These are phyloP conservation scores for Pholiota conissans DNA, from an alignment of 768 basidiomycete genomes.

Conservation along the genomic window DNA sequence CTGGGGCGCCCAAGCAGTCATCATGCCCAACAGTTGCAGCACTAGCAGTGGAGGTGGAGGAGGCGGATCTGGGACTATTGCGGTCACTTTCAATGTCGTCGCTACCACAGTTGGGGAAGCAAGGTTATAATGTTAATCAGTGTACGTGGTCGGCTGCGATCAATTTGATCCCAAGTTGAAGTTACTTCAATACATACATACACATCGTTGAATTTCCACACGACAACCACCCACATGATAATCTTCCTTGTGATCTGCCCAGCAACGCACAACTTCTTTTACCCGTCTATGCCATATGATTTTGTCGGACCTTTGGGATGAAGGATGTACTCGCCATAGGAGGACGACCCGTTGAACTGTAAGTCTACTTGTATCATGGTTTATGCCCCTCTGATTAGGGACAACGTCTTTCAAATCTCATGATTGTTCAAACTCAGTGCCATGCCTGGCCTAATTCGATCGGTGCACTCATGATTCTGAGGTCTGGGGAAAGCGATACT, in stretches of 20 bases:
- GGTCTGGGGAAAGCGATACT: background rate
- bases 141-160: no score
- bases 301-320: background rate
- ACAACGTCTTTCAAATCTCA: background rate
- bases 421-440: background rate
- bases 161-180: no score
- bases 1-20: conserved; percentile 68
- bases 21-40: conserved; percentile 46
- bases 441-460: background rate
- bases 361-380: background rate
- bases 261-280: background rate
- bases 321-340: background rate
- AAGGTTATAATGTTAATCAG: no score
- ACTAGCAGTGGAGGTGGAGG: conserved; percentile 11
- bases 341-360: background rate
- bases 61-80: conserved; percentile 32
- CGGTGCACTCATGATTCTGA: background rate
- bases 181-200: no score
- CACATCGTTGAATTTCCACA: background rate
- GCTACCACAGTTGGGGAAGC: conserved; percentile 61
- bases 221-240: background rate
- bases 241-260: background rate
- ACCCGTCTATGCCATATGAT: background rate
- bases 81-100: conserved; percentile 64
- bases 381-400: background rate